Evolutionary conservation across 306 rosid species (phyloP).

Genomic region (Dicorynia guianensis): DNA sequence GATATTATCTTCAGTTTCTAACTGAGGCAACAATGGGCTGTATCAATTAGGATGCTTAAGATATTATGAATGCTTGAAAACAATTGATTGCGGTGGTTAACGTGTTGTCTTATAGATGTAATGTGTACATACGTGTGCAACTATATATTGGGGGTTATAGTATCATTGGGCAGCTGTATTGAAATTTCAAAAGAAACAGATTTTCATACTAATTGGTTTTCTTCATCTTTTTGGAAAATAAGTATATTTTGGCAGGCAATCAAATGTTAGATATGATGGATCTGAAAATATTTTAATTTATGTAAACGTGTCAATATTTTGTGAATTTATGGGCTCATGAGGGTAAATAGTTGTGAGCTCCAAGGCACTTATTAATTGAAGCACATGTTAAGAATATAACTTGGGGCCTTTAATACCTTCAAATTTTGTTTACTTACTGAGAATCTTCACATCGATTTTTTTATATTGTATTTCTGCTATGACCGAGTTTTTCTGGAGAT

Average conservation of each 20-base stretch:
- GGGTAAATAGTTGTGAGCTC: neutral
- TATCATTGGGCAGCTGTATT: no score
- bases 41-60: no score
- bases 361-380: conserved; percentile 32
- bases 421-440: conserved; percentile 28
- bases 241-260: neutral
- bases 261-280: conserved; percentile 7
- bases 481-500: conserved; percentile 26
- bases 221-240: no score
- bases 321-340: conserved; percentile 8
- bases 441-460: conserved; percentile 28
- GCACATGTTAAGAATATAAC: conserved; percentile 20
- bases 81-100: no score
- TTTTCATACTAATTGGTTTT: no score
- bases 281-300: conserved; percentile 2
- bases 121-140: no score
- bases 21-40: neutral
- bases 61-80: no score
- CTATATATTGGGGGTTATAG: no score
- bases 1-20: neutral
- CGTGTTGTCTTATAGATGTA: no score
- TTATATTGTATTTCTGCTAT: conserved; percentile 31
- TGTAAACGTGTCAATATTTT: conserved; percentile 20
- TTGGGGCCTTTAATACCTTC: conserved; percentile 27
- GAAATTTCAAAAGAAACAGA: no score